Conservation (phyloP, 1,139 yeast species). For the Nadsonia starkeyi-henricii region DNA sequence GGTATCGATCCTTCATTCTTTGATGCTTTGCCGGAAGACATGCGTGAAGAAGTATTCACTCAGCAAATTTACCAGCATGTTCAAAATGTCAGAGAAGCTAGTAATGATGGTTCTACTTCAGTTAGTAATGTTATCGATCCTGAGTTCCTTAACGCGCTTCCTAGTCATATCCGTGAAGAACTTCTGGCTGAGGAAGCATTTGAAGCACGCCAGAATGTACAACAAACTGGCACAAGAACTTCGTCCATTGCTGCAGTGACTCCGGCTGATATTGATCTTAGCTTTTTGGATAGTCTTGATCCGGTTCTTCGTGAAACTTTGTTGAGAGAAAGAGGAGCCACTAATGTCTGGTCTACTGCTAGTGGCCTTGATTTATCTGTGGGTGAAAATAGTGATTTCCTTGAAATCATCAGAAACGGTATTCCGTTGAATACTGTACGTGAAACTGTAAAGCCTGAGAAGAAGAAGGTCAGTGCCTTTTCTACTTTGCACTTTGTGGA, state of each 20-base stretch:
- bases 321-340: conserved; percentile 15
- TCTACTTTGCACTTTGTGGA: conserved; percentile 48
- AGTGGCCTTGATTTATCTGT: neutral
- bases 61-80: conserved; percentile 61
- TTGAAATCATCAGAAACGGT: neutral
- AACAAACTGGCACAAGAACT: conserved; percentile 3
- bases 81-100: conserved; percentile 28
- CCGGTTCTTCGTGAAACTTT: conserved; percentile 24
- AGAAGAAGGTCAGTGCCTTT: conserved; percentile 14
- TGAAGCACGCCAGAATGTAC: conserved; percentile 8
- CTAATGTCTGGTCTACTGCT: neutral
- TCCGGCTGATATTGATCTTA: conserved; percentile 18
- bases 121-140: conserved; percentile 56
- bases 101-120: conserved; percentile 23
- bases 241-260: conserved; percentile 20
- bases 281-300: conserved; percentile 23
- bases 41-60: conserved; percentile 84
- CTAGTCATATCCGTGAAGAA: conserved; percentile 60
- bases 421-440: neutral
- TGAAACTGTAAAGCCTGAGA: conserved; percentile 4
- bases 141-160: conserved; percentile 70
- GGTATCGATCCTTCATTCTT: conserved; percentile 88
- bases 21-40: conserved; percentile 82
- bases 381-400: neutral
- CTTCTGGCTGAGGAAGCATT: conserved; percentile 49